Percentiles rank a stretch among this genome's conserved stretches.
Evolutionary conservation across 306 rosid genomes (phyloP).

Genomic region (Luffa aegyptiaca): DNA sequence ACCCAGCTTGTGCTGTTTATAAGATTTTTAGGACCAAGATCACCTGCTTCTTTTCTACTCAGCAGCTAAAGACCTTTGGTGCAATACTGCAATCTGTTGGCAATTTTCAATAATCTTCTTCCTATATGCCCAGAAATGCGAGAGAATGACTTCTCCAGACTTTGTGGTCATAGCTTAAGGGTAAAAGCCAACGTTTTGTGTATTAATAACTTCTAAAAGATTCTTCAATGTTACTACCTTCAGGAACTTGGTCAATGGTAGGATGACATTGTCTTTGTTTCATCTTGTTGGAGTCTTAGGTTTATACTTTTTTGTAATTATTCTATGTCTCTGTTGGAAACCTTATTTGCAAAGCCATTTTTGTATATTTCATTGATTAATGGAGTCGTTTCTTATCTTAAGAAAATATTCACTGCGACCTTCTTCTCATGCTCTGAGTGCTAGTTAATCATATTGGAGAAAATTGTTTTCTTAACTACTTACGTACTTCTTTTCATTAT

Average conservation of each 20-base stretch:
- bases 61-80: neutral
- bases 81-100: neutral
- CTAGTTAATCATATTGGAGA: neutral
- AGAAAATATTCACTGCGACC: neutral
- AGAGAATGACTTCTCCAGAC: neutral
- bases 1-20: neutral
- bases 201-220: neutral
- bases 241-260: neutral
- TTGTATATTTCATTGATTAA: neutral
- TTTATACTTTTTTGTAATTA: neutral
- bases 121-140: neutral
- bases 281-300: neutral
- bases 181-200: neutral
- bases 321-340: neutral
- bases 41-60: neutral
- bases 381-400: neutral
- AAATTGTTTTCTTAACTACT: neutral
- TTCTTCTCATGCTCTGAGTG: neutral
- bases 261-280: neutral
- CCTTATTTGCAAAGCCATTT: neutral
- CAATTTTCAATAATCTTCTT: neutral
- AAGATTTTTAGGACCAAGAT: neutral
- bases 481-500: neutral
- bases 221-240: neutral
- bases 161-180: neutral